Evolutionary conservation across 495 filamentous ascomycete species (phyloP), one percentile per base, ranked within the genome.

Genomic region (Collariella sp.): DNA sequence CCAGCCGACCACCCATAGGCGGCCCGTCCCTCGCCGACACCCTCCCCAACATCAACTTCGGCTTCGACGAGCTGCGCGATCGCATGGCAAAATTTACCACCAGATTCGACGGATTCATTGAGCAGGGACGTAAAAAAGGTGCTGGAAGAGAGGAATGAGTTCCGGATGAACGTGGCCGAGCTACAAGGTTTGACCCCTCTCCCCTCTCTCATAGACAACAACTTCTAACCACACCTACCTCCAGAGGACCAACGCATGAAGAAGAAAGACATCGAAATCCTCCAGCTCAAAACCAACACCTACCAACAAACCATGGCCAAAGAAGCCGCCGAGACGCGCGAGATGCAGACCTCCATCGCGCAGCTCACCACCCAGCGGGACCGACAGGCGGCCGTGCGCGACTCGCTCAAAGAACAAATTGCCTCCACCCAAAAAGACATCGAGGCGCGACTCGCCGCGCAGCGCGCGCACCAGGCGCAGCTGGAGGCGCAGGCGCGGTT

Each of bases 11-110:
- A 46, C 83, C 86, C 16, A 73, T 57, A 36, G 33, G 85, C 50
- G 72, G 70, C 33, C 61, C 70, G 9, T 80, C 76, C 19, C 70
- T 79, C 66, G 88, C 88, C 34, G 88, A 93, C 68, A 82, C 83
- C 12, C 81, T 96, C 9, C 93, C 93, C 35, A 88, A 75, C 67
- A 87, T 96, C 70, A 89, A 93, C 71, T 96, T 97, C 69, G 89
- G 89, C 53, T 97, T 97, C 70, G 91, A 97, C 54, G 90, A 96
- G 56, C 75, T 98, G 55, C 91, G 91, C 69, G 88, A 89, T 58
- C 84, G 89, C 70, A 97, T 98, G 91, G 82, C 86, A 24, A 85
- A 86, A 47, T 98, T 98, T 68, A 97, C 89, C 0, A 81, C 82
- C 10, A 86, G 80, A 52, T 98, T 98, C 60, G 93, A 97, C 64